Conservation (phyloP, 1,284 basidiomycete species). For the Mrakiaceae sp. region DNA sequence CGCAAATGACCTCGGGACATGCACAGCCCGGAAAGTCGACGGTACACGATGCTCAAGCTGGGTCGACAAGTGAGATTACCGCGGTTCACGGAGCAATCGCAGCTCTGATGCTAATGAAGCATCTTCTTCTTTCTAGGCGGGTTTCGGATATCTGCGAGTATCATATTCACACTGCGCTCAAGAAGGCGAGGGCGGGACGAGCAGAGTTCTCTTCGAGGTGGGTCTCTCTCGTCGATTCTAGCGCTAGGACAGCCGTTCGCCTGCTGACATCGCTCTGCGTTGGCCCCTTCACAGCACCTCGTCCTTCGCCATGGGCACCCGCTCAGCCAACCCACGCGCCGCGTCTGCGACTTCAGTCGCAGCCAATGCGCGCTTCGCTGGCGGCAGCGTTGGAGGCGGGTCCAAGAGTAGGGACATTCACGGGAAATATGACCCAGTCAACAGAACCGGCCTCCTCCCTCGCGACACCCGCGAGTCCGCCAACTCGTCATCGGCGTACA, state of each 20-base stretch:
- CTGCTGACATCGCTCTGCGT: slow-evolving; percentile 5
- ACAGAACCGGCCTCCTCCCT: slow-evolving; percentile 31
- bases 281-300: slow-evolving; percentile 44
- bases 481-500: slow-evolving; percentile 51
- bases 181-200: slow-evolving; percentile 54
- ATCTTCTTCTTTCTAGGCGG: slow-evolving; percentile 32
- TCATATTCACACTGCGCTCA: slow-evolving; percentile 71
- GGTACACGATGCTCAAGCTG: slow-evolving; percentile 71
- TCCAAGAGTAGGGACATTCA: slow-evolving; percentile 8
- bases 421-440: slow-evolving; percentile 44
- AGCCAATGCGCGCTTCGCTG: neutral
- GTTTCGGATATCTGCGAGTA: slow-evolving; percentile 66
- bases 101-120: neutral
- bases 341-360: slow-evolving; percentile 20
- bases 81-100: neutral
- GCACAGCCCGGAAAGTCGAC: slow-evolving; percentile 61
- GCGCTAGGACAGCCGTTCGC: neutral
- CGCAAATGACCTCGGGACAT: slow-evolving; percentile 74
- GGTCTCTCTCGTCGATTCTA: slow-evolving; percentile 23
- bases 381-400: neutral
- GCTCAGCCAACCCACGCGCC: slow-evolving; percentile 25
- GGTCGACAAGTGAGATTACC: slow-evolving; percentile 62
- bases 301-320: slow-evolving; percentile 42
- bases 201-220: slow-evolving; percentile 75
- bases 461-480: slow-evolving; percentile 20